Evolutionary conservation across 306 rosid genomes (phyloP).

Genomic region (Sphenostylis stenocarpa): DNA sequence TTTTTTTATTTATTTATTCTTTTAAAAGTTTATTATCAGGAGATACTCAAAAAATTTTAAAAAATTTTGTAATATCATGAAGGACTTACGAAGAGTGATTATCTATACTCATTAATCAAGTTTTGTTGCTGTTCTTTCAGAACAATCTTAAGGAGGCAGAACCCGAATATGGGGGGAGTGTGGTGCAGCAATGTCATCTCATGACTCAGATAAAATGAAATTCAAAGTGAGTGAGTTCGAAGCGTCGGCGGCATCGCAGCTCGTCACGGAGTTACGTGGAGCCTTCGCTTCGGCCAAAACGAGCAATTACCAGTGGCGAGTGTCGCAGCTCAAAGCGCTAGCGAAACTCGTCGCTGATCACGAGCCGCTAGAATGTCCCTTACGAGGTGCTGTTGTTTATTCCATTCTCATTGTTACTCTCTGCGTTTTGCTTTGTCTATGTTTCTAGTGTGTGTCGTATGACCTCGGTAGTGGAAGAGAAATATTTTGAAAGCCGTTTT

Average conservation of each 20-base stretch:
- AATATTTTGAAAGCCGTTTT: neutral
- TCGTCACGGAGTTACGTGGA: slow-evolving; percentile 22
- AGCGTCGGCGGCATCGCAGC: slow-evolving; percentile 16
- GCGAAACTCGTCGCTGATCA: neutral
- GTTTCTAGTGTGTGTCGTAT: neutral
- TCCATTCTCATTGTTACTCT: neutral
- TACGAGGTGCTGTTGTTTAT: slow-evolving; percentile 59
- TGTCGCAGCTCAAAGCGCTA: slow-evolving; percentile 38
- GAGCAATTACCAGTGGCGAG: slow-evolving; percentile 42
- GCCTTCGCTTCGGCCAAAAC: slow-evolving; percentile 37
- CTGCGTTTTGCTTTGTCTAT: neutral
- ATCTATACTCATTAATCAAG: too few relatives aligned
- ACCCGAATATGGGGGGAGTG: too few relatives aligned
- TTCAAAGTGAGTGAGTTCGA: neutral
- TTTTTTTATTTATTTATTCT: too few relatives aligned
- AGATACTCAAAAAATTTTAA: too few relatives aligned
- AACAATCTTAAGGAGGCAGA: too few relatives aligned
- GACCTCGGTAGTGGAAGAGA: neutral
- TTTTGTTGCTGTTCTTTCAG: too few relatives aligned
- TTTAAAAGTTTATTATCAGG: too few relatives aligned
- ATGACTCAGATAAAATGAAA: neutral
- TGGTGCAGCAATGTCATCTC: slow-evolving; percentile 22
- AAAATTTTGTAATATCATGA: too few relatives aligned
- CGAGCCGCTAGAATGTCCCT: slow-evolving; percentile 49
- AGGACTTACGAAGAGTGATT: too few relatives aligned